Base-by-base conservation (phyloP, 2,329 filamentous ascomycete species). In the Phialocephala sp. region DNA sequence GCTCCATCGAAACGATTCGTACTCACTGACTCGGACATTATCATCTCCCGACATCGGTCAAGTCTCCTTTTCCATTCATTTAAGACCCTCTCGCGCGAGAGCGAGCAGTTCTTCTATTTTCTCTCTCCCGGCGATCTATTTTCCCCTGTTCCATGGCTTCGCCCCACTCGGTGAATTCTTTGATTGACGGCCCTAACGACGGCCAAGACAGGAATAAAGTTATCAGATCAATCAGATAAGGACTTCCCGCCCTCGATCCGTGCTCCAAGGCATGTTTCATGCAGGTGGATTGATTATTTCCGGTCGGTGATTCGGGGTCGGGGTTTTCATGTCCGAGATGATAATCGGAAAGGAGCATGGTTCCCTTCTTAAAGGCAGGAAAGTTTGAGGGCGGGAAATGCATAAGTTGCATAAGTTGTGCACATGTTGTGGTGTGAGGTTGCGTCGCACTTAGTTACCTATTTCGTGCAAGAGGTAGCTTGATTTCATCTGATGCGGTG, bases 151-250 rank as follows among this genome's bases (percentile, higher is more conserved):
- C 50, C 50, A 54, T 54, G 50, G 24, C 24, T 24, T n/a, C 20
- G 50, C 50, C 24, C 50, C 50, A 54, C 50, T 54, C 50, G 50
- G 50, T 54, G 50, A 54, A 54, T 54, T 54, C 22, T 54, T 12
- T 35, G 3, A 54, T 54, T 54, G 24, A 54, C 14, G 50, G 50
- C 5, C 27, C n/a, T 54, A 35, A 9, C 20, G 12, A 32, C 11
- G 50, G 50, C 50, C 24, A 54, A 35, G 24, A 54, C 20, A 8
- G 24, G n/a, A 54, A 35, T 54, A 54, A 35, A 35, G 50, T 54
- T 54, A 54, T 54, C 50, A 32, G 50, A 54, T 54, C 27, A 5
- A 54, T 54, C 50, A 6, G 50, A 54, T 54, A 54, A 54, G 24
- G 14, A 54, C 4, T 41, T 41, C 37, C 37, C 37, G 37, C 37